Evolutionary conservation across 2,329 filamentous ascomycete genomes (phyloP), one percentile per base, ranked within the genome.

Genomic region (Pestalotiopsis sp.): DNA sequence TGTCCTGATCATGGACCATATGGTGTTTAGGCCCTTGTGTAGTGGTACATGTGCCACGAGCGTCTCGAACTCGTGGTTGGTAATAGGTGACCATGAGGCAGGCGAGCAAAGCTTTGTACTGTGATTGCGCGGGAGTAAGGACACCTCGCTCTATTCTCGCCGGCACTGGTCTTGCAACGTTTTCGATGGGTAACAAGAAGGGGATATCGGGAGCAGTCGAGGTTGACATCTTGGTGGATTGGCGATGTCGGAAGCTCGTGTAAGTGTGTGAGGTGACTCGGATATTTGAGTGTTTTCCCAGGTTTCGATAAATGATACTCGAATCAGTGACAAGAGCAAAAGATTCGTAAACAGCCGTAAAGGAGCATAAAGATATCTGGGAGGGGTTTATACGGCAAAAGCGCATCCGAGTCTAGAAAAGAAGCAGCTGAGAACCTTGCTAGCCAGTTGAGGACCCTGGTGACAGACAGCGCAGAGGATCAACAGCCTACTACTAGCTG

Each of bases 81-180:
- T n/a, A n/a, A 20, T 64, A 45, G 25, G 25, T 25, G 14, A 7
- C 11, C 45, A 66, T 56, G 12, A 66, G 52, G 4, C 27, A 9
- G 49, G 27, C 49, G 6, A 66, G 17, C 2, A 66, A 27, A 13
- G 64, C 20, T 20, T 58, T 56, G 45, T 66, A 66, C 45, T 66
- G 45, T 23, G 57, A 36, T 17, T 66, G 23, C 9, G 52, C 45
- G 3, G 45, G 64, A 41, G 41, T 14, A 20, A 66, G 39, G 6
- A 3, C 31, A 23, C 52, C 25, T 0, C 27, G 23, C 3, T 38
- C 13, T 59, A 20, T 45, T 17, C 45, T 52, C 3, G 45, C 45
- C 20, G 45, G 45, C n/a, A n/a, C 45, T 4, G 45, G n/a, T 20
- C 3, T 23, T 52, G n/a, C 4, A n/a, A n/a, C 17, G 6, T 20